Conservation (phyloP, 805 yeast species). For the Cyberlindnera nakhonratchasimensis region DNA sequence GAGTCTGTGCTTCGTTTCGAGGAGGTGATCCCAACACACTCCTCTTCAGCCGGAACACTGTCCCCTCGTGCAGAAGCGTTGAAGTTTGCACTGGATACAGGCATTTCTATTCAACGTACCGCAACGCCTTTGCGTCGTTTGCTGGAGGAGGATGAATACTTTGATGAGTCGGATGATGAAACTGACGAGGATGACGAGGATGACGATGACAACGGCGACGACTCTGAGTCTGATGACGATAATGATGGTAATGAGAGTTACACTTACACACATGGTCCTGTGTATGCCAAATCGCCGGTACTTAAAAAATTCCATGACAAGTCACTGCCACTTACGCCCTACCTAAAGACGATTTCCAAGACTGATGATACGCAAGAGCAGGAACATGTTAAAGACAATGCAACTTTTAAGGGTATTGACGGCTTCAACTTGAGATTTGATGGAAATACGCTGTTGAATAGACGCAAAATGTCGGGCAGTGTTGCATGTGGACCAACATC, state of each 20-base stretch:
- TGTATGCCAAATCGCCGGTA: constrained; percentile 19
- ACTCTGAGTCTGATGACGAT: constrained; percentile 8
- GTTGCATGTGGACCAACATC: constrained; percentile 17
- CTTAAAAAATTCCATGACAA: constrained; percentile 20
- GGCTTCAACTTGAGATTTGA: constrained; percentile 27
- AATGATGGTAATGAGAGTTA: constrained; percentile 8
- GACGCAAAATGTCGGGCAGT: constrained; percentile 25
- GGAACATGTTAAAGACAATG: neutral
- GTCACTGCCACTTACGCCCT: constrained; percentile 21
- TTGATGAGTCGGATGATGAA: constrained; percentile 27
- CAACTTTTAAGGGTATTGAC: constrained; percentile 19
- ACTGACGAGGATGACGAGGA: constrained; percentile 14
- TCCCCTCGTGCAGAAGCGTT: constrained; percentile 78
- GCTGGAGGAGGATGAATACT: constrained; percentile 27
- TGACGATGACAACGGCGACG: constrained; percentile 10
- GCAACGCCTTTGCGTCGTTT: constrained; percentile 26
- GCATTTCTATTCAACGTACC: constrained; percentile 76
- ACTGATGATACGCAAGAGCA: neutral
- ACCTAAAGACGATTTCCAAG: constrained; percentile 7
- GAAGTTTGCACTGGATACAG: constrained; percentile 81
- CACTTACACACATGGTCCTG: constrained; percentile 12
- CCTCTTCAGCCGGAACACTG: constrained; percentile 31
- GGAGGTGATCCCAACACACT: constrained; percentile 25
- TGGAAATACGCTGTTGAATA: constrained; percentile 26
- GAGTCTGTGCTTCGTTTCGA: constrained; percentile 26